Evolutionary conservation across 2,329 filamentous ascomycete genomes (phyloP).

Genomic region (Exophiala bonariae): DNA sequence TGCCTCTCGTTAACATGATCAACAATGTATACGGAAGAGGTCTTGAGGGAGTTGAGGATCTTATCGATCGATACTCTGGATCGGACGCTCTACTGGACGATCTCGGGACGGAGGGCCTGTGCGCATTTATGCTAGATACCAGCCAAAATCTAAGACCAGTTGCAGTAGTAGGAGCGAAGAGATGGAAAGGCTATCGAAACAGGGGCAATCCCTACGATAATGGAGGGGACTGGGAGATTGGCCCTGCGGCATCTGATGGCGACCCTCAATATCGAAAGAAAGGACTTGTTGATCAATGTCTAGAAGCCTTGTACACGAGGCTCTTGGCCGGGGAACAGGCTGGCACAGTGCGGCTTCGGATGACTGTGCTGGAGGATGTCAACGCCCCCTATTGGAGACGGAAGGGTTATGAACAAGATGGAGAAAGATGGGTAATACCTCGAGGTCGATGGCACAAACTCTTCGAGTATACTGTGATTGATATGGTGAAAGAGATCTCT

Average conservation of each 20-base stretch:
- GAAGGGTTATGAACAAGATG: neutral
- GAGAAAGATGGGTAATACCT: neutral
- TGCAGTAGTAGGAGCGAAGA: neutral
- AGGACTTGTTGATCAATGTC: neutral
- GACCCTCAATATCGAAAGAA: neutral
- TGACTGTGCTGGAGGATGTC: neutral
- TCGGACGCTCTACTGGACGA: neutral
- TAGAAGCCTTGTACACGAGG: neutral
- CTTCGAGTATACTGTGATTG: neutral
- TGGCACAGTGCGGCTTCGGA: neutral
- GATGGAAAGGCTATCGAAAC: neutral
- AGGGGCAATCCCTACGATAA: too few species aligned
- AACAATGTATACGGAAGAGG: neutral
- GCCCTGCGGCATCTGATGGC: neutral
- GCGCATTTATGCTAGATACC: neutral
- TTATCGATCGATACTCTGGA: slow-evolving; percentile 1
- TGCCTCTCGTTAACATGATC: slow-evolving; percentile 2
- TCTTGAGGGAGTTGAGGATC: neutral
- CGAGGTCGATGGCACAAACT: neutral
- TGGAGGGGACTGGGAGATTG: neutral
- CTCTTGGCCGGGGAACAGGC: neutral
- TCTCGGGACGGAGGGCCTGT: neutral
- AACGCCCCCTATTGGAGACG: neutral
- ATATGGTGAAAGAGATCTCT: slow-evolving; percentile 1
- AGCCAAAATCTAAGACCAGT: neutral